Conservation (phyloP, 2,329 filamentous ascomycete species). For the Meredithiella fracta region DNA sequence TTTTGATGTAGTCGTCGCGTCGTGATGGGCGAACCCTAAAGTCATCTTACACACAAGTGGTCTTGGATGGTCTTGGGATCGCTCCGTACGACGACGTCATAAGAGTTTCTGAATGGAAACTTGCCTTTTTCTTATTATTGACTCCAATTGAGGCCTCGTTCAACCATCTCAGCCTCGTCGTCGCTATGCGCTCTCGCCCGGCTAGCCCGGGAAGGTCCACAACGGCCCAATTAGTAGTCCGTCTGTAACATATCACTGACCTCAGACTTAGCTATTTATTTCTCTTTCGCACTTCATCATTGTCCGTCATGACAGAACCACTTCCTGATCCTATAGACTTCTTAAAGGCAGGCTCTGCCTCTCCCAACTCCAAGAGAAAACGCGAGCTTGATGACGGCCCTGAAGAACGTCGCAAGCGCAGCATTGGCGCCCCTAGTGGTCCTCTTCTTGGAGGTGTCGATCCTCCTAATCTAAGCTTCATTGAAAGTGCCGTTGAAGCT, state of each 20-base stretch:
- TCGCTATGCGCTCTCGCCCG: no score
- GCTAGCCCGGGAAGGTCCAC: no score
- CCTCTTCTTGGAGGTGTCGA: constrained; percentile 10
- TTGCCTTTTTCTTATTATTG: no score
- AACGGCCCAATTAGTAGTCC: no score
- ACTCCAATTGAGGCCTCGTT: no score
- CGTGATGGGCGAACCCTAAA: no score
- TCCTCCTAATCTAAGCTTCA: constrained; percentile 23
- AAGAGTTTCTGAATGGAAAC: no score
- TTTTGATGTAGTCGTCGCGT: no score
- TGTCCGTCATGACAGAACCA: constrained; percentile 7
- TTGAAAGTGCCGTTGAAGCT: constrained; percentile 36
- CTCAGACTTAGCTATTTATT: background rate
- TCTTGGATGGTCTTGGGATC: no score
- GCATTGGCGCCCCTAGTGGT: constrained; percentile 25
- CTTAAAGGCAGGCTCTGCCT: constrained; percentile 17
- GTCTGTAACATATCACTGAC: background rate
- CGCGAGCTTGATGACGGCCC: constrained; percentile 33
- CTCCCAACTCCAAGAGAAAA: constrained; percentile 39
- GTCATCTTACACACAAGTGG: no score
- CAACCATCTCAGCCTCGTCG: no score
- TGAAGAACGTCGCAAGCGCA: constrained; percentile 35
- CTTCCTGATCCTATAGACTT: constrained; percentile 9
- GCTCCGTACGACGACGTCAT: no score
- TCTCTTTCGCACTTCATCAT: background rate